These are phyloP conservation scores for Irpex rosettiformis DNA, from an alignment of 1,284 basidiomycete genomes.

Conservation along the genomic window DNA sequence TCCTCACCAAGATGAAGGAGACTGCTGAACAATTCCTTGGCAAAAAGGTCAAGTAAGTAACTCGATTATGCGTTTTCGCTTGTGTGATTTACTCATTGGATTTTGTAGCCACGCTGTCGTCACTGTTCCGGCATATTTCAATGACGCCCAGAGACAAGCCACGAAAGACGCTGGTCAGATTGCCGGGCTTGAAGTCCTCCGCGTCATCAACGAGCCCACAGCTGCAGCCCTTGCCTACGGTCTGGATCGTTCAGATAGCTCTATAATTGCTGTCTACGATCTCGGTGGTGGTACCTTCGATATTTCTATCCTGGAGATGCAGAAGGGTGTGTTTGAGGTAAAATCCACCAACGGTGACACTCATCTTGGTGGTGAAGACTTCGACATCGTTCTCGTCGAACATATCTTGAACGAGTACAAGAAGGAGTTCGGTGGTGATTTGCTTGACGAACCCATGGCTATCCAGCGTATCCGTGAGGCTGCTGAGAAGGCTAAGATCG, in stretches of 20 bases:
- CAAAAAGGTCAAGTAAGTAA: slow-evolving; percentile 88
- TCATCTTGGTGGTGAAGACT: slow-evolving; percentile 98
- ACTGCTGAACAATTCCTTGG: slow-evolving; percentile 92
- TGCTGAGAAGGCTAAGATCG: slow-evolving; percentile 99
- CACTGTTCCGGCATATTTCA: slow-evolving; percentile 98
- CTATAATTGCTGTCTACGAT: slow-evolving; percentile 96
- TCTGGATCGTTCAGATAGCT: slow-evolving; percentile 79
- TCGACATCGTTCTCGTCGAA: slow-evolving; percentile 89
- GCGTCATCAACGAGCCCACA: slow-evolving; percentile 99
- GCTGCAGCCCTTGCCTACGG: slow-evolving; percentile 98
- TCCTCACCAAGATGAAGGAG: slow-evolving; percentile 92
- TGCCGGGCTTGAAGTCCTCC: slow-evolving; percentile 94
- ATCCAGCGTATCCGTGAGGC: slow-evolving; percentile 99
- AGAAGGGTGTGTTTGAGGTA: slow-evolving; percentile 98
- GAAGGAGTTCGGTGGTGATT: slow-evolving; percentile 85
- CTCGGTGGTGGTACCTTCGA: slow-evolving; percentile 98
- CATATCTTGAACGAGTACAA: slow-evolving; percentile 91
- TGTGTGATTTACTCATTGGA: neutral
- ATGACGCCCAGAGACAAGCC: slow-evolving; percentile 97
- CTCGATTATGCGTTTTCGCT: neutral
- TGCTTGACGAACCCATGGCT: slow-evolving; percentile 90
- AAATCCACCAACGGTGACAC: slow-evolving; percentile 99
- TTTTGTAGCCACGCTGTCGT: slow-evolving; percentile 71
- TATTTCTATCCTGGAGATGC: slow-evolving; percentile 98
- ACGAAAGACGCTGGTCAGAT: slow-evolving; percentile 98